A percentile compares a stretch with the other conserved stretches of the same genome.
These are phyloP conservation scores for Apophysomyces sp. DNA, from an alignment of 371 early-diverging fungal species.

Conservation along the genomic window DNA sequence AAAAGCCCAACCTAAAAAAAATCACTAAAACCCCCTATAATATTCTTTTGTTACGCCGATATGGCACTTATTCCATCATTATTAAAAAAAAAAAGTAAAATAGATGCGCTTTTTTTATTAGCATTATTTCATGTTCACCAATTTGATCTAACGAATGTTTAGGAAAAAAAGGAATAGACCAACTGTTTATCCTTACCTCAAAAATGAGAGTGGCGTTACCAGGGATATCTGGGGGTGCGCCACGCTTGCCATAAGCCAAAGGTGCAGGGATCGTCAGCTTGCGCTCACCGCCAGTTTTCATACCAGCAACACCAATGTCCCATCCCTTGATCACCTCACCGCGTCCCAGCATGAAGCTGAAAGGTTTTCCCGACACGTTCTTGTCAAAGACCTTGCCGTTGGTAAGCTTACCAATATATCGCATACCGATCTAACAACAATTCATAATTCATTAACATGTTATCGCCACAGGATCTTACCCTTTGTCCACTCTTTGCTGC, in stretches of 20 bases:
- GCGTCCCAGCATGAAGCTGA: slow-evolving; percentile 82
- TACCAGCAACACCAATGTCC: slow-evolving; percentile 88
- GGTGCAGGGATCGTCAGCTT: slow-evolving; percentile 87
- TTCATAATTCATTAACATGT: no score
- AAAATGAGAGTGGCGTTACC: slow-evolving; percentile 83
- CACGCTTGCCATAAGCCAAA: slow-evolving; percentile 85
- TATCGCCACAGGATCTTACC: no score
- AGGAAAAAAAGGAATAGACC: background rate
- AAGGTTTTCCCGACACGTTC: slow-evolving; percentile 89
- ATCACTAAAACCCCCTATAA: no score
- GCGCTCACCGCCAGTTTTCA: slow-evolving; percentile 91
- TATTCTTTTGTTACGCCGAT: no score
- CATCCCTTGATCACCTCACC: slow-evolving; percentile 97
- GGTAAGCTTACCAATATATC: slow-evolving; percentile 89
- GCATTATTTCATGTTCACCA: slow-evolving; percentile 23
- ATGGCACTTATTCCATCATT: no score
- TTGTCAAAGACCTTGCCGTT: slow-evolving; percentile 95
- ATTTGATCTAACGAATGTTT: slow-evolving; percentile 15
- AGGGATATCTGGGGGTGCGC: slow-evolving; percentile 90
- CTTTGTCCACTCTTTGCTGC: slow-evolving; percentile 81
- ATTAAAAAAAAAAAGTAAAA: background rate
- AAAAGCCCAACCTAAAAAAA: no score
- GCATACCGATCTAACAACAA: slow-evolving; percentile 63
- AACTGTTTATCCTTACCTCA: slow-evolving; percentile 61
- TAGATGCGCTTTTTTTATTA: background rate